A percentile compares a stretch with the other conserved stretches of the same genome.
phyloP scores from a whole-genome alignment of 2,329 filamentous ascomycete genomes.

The Xylariaceae sp. region DNA sequence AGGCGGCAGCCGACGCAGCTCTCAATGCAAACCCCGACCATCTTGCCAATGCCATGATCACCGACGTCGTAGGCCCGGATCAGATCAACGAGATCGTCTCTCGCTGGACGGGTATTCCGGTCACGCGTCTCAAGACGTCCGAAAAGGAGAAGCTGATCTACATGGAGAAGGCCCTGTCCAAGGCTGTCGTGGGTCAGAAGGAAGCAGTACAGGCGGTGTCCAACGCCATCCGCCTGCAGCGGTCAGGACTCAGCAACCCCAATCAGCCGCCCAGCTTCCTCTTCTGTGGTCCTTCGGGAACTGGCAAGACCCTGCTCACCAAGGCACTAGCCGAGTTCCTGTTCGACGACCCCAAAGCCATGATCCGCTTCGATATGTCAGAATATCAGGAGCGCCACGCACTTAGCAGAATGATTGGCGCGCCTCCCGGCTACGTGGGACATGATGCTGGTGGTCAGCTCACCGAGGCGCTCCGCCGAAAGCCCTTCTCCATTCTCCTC shows the following conservation, averaged over 20 bases:
- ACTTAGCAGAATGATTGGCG: slow-evolving; percentile 94
- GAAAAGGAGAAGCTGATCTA: slow-evolving; percentile 98
- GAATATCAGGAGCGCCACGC: slow-evolving; percentile 98
- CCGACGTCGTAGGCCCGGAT: slow-evolving; percentile 89
- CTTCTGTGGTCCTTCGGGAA: slow-evolving; percentile 97
- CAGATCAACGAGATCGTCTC: slow-evolving; percentile 99
- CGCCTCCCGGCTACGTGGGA: slow-evolving; percentile 92
- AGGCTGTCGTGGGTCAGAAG: slow-evolving; percentile 85
- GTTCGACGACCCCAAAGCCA: slow-evolving; percentile 92
- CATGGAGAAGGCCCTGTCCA: slow-evolving; percentile 83
- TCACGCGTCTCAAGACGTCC: slow-evolving; percentile 85
- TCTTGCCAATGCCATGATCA: slow-evolving; percentile 65
- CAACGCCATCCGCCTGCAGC: slow-evolving; percentile 90
- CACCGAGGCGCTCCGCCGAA: slow-evolving; percentile 86
- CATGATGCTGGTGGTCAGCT: slow-evolving; percentile 94
- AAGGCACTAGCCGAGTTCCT: slow-evolving; percentile 97
- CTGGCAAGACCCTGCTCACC: slow-evolving; percentile 93
- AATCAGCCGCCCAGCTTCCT: slow-evolving; percentile 97
- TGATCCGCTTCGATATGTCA: slow-evolving; percentile 99
- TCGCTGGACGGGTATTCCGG: slow-evolving; percentile 96
- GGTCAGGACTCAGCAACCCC: slow-evolving; percentile 88
- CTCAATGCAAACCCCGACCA: slow-evolving; percentile 43
- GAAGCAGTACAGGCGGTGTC: slow-evolving; percentile 91
- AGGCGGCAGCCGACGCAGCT: slow-evolving; percentile 67
- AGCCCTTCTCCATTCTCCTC: slow-evolving; percentile 93